Evolutionary conservation across 129 eudicot genomes (phyloP).

Genomic region (carrot (Daucus carota)): DNA sequence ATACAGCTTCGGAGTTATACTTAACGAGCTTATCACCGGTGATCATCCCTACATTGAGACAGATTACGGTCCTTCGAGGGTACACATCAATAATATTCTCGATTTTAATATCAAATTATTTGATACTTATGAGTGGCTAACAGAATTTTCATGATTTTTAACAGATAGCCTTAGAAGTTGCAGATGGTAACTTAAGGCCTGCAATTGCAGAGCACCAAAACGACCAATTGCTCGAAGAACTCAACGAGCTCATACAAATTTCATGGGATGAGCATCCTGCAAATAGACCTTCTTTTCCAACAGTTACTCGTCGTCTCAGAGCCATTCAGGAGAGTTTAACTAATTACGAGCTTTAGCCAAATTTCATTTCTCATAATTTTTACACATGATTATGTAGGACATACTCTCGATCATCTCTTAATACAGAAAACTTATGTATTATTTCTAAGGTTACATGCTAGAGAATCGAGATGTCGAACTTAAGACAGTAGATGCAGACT

Average conservation of each 20-base stretch:
- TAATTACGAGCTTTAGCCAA: background rate
- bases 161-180: conserved; percentile 69
- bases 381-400: background rate
- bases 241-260: conserved; percentile 35
- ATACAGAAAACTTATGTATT: background rate
- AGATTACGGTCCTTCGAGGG: conserved; percentile 61
- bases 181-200: conserved; percentile 59
- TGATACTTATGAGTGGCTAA: background rate
- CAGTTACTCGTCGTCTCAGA: conserved; percentile 40
- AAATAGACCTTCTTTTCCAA: conserved; percentile 50
- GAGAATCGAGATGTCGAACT: background rate
- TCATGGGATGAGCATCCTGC: conserved; percentile 64
- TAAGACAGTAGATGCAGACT: background rate
- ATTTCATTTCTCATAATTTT: background rate
- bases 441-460: background rate
- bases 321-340: conserved; percentile 18
- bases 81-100: conserved; percentile 3
- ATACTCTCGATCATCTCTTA: background rate
- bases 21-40: conserved; percentile 57
- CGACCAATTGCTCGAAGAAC: conserved; percentile 29
- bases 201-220: conserved; percentile 28
- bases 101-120: background rate
- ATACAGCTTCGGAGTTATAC: conserved; percentile 55
- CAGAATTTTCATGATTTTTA: background rate
- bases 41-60: conserved; percentile 63